phyloP scores from a whole-genome alignment of 2,329 filamentous ascomycete species.

The Penicillium sp. region DNA sequence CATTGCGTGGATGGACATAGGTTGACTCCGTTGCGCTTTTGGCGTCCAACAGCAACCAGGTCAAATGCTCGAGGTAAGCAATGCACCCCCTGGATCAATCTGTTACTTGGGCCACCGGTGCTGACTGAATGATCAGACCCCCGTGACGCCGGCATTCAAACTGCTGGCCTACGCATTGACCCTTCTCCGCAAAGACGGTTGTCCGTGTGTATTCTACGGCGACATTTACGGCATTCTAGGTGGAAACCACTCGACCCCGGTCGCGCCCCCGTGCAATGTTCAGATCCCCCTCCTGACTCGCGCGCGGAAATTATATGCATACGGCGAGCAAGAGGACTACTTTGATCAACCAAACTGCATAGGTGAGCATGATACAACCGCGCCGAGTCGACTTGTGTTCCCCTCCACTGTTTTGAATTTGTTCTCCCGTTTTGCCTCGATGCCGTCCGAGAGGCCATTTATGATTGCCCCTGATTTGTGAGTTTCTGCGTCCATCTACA shows the following conservation, averaged over 20 bases:
- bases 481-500: no score
- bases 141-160: constrained; percentile 62
- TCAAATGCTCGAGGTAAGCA: constrained; percentile 52
- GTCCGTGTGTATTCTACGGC: constrained; percentile 65
- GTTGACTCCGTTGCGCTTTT: constrained; percentile 3
- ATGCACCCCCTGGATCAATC: background rate
- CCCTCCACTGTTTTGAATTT: background rate
- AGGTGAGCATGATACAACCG: constrained; percentile 32
- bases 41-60: constrained; percentile 49
- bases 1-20: background rate
- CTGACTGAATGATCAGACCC: constrained; percentile 37
- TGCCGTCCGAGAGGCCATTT: no score
- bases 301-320: constrained; percentile 60
- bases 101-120: background rate
- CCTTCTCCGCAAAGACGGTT: constrained; percentile 57
- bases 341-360: constrained; percentile 57
- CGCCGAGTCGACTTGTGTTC: background rate
- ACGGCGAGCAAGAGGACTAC: constrained; percentile 60
- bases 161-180: constrained; percentile 66
- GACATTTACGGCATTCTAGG: constrained; percentile 60
- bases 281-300: constrained; percentile 55
- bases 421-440: background rate
- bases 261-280: constrained; percentile 49
- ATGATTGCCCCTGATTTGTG: no score
- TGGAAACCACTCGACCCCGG: constrained; percentile 40